These are phyloP conservation scores for Citeromyces matritensis DNA, from an alignment of 805 yeast genomes.

Conservation along the genomic window DNA sequence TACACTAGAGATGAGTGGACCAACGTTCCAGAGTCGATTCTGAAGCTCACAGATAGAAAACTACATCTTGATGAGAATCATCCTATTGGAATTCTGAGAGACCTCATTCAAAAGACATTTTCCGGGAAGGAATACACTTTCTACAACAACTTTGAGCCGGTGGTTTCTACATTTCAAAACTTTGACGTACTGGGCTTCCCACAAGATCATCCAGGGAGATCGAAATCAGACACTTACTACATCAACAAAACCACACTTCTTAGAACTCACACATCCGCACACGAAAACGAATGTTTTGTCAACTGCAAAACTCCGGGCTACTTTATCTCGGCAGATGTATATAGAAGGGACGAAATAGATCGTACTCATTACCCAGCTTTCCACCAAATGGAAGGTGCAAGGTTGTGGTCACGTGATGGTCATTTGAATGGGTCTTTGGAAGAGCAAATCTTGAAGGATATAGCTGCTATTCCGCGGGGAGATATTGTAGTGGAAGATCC, in stretches of 20 bases:
- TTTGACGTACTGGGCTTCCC: slow-evolving; percentile 92
- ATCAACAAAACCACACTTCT: slow-evolving; percentile 57
- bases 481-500: slow-evolving; percentile 71
- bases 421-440: slow-evolving; percentile 17
- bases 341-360: slow-evolving; percentile 90
- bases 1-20: slow-evolving; percentile 68
- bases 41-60: slow-evolving; percentile 52
- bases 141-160: slow-evolving; percentile 71
- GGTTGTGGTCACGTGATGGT: slow-evolving; percentile 55
- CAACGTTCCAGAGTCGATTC: slow-evolving; percentile 66
- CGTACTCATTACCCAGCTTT: slow-evolving; percentile 94
- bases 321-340: slow-evolving; percentile 90
- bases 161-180: slow-evolving; percentile 69
- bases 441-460: slow-evolving; percentile 36
- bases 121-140: slow-evolving; percentile 55
- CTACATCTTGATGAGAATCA: slow-evolving; percentile 64
- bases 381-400: slow-evolving; percentile 96
- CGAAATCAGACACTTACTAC: slow-evolving; percentile 87
- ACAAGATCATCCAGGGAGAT: slow-evolving; percentile 82
- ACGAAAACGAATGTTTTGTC: slow-evolving; percentile 76
- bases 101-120: slow-evolving; percentile 58
- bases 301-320: slow-evolving; percentile 65
- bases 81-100: slow-evolving; percentile 79
- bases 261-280: slow-evolving; percentile 95
- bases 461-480: slow-evolving; percentile 48